Evolutionary conservation across 2,329 filamentous ascomycete species (phyloP).

Genomic region (Arthrinium puccinioides): DNA sequence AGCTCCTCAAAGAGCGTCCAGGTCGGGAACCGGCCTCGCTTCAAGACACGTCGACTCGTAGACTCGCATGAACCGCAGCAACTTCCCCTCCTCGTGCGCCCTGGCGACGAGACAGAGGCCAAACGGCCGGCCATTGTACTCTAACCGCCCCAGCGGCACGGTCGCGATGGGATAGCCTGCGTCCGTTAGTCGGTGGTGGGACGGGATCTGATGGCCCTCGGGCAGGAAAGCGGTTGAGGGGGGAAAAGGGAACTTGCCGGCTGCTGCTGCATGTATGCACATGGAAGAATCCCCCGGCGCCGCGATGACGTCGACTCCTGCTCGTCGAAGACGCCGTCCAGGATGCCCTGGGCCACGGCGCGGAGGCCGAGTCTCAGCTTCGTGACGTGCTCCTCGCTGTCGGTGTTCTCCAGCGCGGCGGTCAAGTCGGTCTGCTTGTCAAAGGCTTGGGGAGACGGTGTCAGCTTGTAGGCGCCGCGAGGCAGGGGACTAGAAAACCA

Average conservation of each 20-base stretch:
- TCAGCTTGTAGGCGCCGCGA: neutral
- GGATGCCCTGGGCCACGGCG: neutral
- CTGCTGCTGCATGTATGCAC: slow-evolving; percentile 2
- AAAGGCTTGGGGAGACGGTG: neutral
- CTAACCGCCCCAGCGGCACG: neutral
- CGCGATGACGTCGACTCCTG: slow-evolving; percentile 2
- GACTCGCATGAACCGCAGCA: slow-evolving; percentile 1
- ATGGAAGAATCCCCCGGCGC: slow-evolving; percentile 2
- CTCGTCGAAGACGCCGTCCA: neutral
- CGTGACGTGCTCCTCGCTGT: neutral
- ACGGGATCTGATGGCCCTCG: no score
- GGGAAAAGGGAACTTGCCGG: neutral
- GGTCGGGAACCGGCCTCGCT: neutral
- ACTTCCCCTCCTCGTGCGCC: neutral
- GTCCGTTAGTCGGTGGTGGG: neutral
- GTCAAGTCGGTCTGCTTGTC: slow-evolving; percentile 2
- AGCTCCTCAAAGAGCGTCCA: neutral
- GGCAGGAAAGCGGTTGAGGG: no score
- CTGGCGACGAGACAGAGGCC: neutral
- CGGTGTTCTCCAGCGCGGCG: neutral
- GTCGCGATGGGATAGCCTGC: neutral
- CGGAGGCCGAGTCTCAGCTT: neutral
- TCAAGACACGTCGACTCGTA: neutral
- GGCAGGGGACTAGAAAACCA: neutral
- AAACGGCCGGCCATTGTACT: neutral